phyloP scores from a whole-genome alignment of 106 monocot genomes.

The Alisma plantagoaquatica region DNA sequence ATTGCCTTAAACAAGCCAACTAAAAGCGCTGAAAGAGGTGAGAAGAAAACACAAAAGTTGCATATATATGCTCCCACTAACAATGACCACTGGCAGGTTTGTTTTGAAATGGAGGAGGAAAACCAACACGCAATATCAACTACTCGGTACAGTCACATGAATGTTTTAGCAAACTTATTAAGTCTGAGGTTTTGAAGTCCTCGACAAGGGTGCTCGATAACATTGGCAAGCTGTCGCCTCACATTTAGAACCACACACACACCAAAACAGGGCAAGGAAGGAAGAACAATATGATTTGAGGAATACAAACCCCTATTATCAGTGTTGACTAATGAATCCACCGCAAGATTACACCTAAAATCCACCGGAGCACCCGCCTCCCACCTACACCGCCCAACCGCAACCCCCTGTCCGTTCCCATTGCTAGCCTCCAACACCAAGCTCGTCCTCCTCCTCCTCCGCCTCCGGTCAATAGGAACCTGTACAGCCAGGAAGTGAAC shows the following conservation, averaged over 20 bases:
- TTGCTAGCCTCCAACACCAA: slow-evolving; percentile 1
- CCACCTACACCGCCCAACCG: slow-evolving; percentile 42
- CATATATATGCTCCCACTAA: no score
- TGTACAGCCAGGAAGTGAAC: slow-evolving; percentile 75
- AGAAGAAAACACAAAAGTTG: no score
- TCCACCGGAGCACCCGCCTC: slow-evolving; percentile 40
- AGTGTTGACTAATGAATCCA: slow-evolving; percentile 34
- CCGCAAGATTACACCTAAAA: slow-evolving; percentile 15
- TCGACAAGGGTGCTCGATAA: no score
- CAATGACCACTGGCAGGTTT: neutral
- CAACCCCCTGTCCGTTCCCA: neutral
- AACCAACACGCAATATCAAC: neutral
- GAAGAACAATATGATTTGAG: neutral
- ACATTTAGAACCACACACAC: neutral
- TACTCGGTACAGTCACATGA: no score
- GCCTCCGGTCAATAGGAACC: slow-evolving; percentile 45
- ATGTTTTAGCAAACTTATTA: no score
- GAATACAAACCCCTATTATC: slow-evolving; percentile 36
- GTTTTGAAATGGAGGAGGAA: neutral
- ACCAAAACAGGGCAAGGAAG: neutral
- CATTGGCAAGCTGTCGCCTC: no score
- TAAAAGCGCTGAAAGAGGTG: no score
- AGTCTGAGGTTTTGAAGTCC: no score
- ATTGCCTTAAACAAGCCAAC: no score
- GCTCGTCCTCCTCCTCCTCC: neutral